These are phyloP conservation scores for Elsinoe australis DNA, from an alignment of 2,329 filamentous ascomycete species.

Conservation along the genomic window DNA sequence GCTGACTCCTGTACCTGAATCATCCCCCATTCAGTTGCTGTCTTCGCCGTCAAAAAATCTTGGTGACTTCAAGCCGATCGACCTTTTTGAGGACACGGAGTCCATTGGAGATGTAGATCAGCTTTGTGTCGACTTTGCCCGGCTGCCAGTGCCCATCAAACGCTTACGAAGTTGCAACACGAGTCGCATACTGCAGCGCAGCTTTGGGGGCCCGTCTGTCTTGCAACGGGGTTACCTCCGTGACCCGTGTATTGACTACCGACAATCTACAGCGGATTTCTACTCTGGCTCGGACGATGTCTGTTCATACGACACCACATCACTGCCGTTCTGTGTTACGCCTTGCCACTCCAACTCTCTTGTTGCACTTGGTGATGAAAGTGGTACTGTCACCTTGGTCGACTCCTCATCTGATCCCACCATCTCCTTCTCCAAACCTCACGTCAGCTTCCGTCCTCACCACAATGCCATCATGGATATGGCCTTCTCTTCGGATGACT, in stretches of 20 bases:
- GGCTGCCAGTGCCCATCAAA: constrained; percentile 38
- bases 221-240: constrained; percentile 33
- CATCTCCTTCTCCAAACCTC: constrained; percentile 48
- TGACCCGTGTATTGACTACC: constrained; percentile 47
- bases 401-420: constrained; percentile 50
- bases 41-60: constrained; percentile 19
- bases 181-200: constrained; percentile 37
- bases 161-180: constrained; percentile 31
- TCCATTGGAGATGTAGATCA: constrained; percentile 24
- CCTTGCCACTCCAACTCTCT: constrained; percentile 62
- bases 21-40: constrained; percentile 33
- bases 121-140: constrained; percentile 35
- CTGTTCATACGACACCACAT: constrained; percentile 42
- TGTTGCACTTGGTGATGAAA: constrained; percentile 62
- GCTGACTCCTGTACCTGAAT: constrained; percentile 37
- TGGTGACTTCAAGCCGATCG: constrained; percentile 15
- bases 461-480: constrained; percentile 66
- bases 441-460: constrained; percentile 56
- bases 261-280: constrained; percentile 52
- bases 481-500: constrained; percentile 60
- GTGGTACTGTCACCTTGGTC: constrained; percentile 56
- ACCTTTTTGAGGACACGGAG: constrained; percentile 8
- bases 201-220: constrained; percentile 38
- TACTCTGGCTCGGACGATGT: constrained; percentile 50
- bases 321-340: constrained; percentile 58